Evolutionary conservation across 2,329 filamentous ascomycete species (phyloP), one percentile per base, ranked within the genome.

Genomic region (Colletotrichum sp.): DNA sequence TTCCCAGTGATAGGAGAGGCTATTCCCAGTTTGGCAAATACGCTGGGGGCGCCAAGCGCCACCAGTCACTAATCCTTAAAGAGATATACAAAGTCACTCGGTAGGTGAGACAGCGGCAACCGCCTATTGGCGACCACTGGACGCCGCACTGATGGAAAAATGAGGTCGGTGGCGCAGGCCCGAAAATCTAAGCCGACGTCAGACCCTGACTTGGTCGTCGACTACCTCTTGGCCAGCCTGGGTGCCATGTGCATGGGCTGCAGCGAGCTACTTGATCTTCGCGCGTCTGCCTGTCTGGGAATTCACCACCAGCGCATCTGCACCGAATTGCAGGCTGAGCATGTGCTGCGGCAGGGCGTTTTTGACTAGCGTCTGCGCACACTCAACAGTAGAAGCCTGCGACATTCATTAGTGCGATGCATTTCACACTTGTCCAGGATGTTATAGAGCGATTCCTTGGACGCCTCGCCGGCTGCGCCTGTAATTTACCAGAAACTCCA

Each of bases 41-140:
- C 1, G n/a, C 1, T 2, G 43, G 43, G 2, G 43, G 43, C 43
- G 3, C 43, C 2, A 2, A 58, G 1, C 55, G 25, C 55, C 25
- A 16, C 16, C 1, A 3, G 55, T 0, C 55, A 58, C 55, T 58
- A 58, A 58, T 0, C 55, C 25, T 1, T 0, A 58, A 28, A 1
- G 0, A 28, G 55, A 3, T 0, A 58, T 1, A 28, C 13, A 0
- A 28, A 27, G 55, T 58, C 55, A 18, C 15, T 58, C 0, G 0
- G 1, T 58, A 15, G 13, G 0, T 28, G 22, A 58, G 55, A 9
- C 43, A 52, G 10, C 39, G 9, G 9, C 5, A 52, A 52, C 8
- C 25, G 55, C 52, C 1, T 15, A 16, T 27, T 16, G 52, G 52
- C 52, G 5, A 2, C 5, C 8, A 0, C 9, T 48, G 3, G 39